Conservation (phyloP, 108 stramenopile species). For the Stephanodiscus triporus region DNA sequence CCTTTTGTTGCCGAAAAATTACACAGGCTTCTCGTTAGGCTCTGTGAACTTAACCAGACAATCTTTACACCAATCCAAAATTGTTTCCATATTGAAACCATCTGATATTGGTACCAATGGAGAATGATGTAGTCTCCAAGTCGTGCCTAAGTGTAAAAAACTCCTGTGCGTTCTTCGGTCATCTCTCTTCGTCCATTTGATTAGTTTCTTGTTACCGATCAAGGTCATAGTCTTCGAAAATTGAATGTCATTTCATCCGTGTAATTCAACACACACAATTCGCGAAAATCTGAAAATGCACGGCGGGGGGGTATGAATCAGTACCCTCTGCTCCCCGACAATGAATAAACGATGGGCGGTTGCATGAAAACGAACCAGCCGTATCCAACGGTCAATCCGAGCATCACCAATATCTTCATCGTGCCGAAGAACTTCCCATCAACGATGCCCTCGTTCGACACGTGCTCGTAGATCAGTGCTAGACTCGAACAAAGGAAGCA, state of each 20-base stretch:
- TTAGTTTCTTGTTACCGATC: too few relatives aligned
- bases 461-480: conserved; percentile 50
- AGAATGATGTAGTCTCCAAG: too few relatives aligned
- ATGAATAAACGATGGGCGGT: conserved; percentile 54
- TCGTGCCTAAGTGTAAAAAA: too few relatives aligned
- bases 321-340: conserved; percentile 14
- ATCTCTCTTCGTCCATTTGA: not conserved
- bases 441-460: conserved; percentile 55
- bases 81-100: not conserved
- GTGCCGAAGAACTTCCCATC: conserved; percentile 59
- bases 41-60: too few relatives aligned
- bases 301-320: not conserved
- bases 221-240: too few relatives aligned
- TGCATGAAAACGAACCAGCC: conserved; percentile 69
- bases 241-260: too few relatives aligned
- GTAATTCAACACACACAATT: too few relatives aligned
- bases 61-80: not conserved
- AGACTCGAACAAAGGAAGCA: conserved; percentile 56
- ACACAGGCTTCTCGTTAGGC: too few relatives aligned
- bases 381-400: conserved; percentile 58
- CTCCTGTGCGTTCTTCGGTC: too few relatives aligned
- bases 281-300: not conserved
- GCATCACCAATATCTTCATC: conserved; percentile 55
- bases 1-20: too few relatives aligned
- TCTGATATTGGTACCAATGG: not conserved